phyloP scores from a whole-genome alignment of 2,329 filamentous ascomycete species.

The Grosmannia huntii region DNA sequence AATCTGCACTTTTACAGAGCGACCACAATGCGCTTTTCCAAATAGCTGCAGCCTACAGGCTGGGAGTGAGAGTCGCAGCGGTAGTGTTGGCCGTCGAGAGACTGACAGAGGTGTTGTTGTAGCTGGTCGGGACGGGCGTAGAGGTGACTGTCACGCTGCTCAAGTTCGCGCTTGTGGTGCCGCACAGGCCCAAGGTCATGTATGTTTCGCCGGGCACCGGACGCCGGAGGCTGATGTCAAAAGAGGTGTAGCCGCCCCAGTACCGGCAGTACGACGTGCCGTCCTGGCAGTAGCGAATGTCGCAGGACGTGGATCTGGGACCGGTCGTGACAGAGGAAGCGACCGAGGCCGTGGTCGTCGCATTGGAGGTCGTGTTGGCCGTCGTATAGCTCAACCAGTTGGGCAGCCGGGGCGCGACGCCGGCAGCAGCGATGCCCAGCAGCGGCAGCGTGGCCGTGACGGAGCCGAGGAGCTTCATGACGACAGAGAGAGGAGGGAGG shows the following conservation, averaged over 20 bases:
- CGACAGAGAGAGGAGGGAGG: neutral
- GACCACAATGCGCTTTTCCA: too few species aligned
- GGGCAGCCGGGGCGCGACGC: neutral
- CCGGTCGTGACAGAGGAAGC: neutral
- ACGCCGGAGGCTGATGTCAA: constrained; percentile 5
- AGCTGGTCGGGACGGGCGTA: neutral
- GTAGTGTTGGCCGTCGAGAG: neutral
- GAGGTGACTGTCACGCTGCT: too few species aligned
- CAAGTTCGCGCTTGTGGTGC: neutral
- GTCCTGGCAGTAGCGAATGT: constrained; percentile 9
- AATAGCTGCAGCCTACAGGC: neutral
- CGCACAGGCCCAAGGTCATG: constrained; percentile 7
- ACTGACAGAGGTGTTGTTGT: neutral
- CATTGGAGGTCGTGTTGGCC: neutral
- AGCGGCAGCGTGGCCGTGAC: neutral
- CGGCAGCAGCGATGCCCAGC: neutral
- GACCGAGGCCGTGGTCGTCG: neutral
- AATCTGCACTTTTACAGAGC: too few species aligned
- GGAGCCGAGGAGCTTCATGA: neutral
- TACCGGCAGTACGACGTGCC: constrained; percentile 13
- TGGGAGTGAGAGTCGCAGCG: neutral
- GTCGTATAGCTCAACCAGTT: neutral
- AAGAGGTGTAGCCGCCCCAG: constrained; percentile 13
- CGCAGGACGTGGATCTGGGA: constrained; percentile 3
- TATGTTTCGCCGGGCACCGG: constrained; percentile 12